Base-by-base conservation (phyloP, 2,329 filamentous ascomycete species). In the Xylaria sp. region DNA sequence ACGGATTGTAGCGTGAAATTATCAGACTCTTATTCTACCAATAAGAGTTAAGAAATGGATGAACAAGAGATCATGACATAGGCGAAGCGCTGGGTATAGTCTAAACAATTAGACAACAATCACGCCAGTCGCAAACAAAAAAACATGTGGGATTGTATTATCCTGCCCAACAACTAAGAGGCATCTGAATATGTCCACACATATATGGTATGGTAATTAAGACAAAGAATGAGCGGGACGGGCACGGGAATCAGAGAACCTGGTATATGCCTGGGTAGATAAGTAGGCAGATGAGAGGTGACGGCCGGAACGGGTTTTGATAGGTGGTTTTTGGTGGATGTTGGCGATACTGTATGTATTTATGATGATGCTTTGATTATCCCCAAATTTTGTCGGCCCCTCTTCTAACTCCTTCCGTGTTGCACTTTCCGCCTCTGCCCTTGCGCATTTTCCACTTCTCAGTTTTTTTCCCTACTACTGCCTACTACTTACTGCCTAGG, bases 331-430 rank as follows among this genome's bases (percentile, higher is more conserved):
- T 46, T 43, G 57, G 36, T 31, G 66, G 58, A 65, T 33, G 48
- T 33, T 54, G 15, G 67, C n/a, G 43, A 61, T 60, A 52, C 43
- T 64, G 62, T 48, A n/a, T 12, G 49, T 56, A 54, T 64, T 62
- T 60, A 72, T 72, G 71, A 72, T 72, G 71, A 72, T 72, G 61
- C 69, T 67, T 71, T 58, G 66, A 72, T 71, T 51, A 58, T 63
- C 67, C 58, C 55, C 23, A 31, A 58, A 46, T 48, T 25, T 36
- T 18, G 9, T 33, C 64, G 56, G 52, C 62, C 64, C 58, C 61
- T 63, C 67, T n/a, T 49, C 52, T 49, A 20, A 18, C 58, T 46
- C 18, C 33, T 36, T 46, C 62, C 51, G 43, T n/a, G 10, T 59
- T 56, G 36, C 43, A 23, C 55, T 33, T 55, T 49, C 56, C 57